Percentiles rank a stretch among this genome's conserved stretches.
Conservation (phyloP, 2,329 filamentous ascomycete species). For the Hypoxylon sp. region DNA sequence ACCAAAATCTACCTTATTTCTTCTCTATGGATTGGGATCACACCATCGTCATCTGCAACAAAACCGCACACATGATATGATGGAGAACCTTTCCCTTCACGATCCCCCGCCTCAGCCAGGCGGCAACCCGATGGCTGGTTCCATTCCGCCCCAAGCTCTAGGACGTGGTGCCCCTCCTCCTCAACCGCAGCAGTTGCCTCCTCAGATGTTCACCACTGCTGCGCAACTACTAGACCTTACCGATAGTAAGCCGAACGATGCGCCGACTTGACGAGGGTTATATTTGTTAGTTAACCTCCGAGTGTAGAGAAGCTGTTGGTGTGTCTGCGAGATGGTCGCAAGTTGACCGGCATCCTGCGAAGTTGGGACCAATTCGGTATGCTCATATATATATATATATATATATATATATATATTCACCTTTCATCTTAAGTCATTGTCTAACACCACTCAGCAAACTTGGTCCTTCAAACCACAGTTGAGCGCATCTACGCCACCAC, state of each 20-base stretch:
- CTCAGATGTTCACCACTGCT: conserved; percentile 98
- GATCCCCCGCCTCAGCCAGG: conserved; percentile 56
- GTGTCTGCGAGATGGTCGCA: conserved; percentile 89
- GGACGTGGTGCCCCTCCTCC: conserved; percentile 50
- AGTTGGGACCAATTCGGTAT: conserved; percentile 99
- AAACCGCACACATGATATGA: conserved; percentile 48
- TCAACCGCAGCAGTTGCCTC: conserved; percentile 72
- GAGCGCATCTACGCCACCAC: conserved; percentile 78
- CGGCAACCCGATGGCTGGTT: conserved; percentile 49
- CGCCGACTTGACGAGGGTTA: conserved; percentile 1
- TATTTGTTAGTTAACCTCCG: conserved; percentile 38
- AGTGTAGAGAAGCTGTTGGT: conserved; percentile 89
- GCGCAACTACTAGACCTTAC: conserved; percentile 95
- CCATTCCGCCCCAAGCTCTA: conserved; percentile 42
- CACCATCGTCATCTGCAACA: conserved; percentile 12
- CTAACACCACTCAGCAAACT: conserved; percentile 76
- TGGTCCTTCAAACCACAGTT: conserved; percentile 91
- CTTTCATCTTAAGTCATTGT: background rate
- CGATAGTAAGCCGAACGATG: conserved; percentile 75
- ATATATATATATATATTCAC: too few relatives aligned
- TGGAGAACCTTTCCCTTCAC: conserved; percentile 64
- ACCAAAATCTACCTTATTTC: too few relatives aligned
- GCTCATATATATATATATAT: too few relatives aligned
- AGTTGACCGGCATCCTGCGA: conserved; percentile 89
- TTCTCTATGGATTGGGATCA: conserved; percentile 40